Evolutionary conservation across 768 basidiomycete genomes (phyloP).

Genomic region (Trametes cubensis): DNA sequence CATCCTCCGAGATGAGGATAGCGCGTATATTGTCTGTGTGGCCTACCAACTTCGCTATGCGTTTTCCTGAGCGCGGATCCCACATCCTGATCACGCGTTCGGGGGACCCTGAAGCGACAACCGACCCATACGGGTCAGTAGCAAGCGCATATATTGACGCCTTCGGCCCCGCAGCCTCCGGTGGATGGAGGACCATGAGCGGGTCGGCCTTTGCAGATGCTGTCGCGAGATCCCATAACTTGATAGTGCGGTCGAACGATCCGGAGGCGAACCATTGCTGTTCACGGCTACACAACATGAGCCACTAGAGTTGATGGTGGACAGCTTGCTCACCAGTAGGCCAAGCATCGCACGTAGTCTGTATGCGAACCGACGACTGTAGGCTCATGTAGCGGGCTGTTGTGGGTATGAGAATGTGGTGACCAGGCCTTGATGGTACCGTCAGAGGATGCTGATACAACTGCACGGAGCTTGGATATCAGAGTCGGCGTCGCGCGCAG

Average conservation of each 20-base stretch:
- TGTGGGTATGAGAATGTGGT: conserved; percentile 58
- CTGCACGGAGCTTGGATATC: conserved; percentile 36
- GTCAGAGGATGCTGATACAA: conserved; percentile 94
- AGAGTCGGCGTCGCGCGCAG: background rate
- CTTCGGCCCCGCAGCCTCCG: conserved; percentile 68
- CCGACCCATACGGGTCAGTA: conserved; percentile 75
- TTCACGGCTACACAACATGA: conserved; percentile 55
- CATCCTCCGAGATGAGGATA: conserved; percentile 87
- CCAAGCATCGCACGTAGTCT: conserved; percentile 87
- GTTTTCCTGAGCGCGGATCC: conserved; percentile 88
- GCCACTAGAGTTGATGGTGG: conserved; percentile 5
- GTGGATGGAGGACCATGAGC: conserved; percentile 65
- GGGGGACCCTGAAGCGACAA: conserved; percentile 88
- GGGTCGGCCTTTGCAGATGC: conserved; percentile 45
- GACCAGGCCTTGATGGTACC: conserved; percentile 94
- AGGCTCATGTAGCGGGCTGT: conserved; percentile 56
- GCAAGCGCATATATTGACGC: conserved; percentile 79
- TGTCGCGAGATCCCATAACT: conserved; percentile 85
- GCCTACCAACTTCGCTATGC: conserved; percentile 85
- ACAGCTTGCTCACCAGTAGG: conserved; percentile 58
- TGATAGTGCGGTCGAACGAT: conserved; percentile 92
- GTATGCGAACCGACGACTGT: conserved; percentile 69
- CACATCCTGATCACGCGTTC: conserved; percentile 90
- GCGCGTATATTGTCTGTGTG: conserved; percentile 97
- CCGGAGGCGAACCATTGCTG: conserved; percentile 91